These are phyloP conservation scores for Podospora fimiseda DNA, from an alignment of 495 filamentous ascomycete genomes.

Conservation along the genomic window DNA sequence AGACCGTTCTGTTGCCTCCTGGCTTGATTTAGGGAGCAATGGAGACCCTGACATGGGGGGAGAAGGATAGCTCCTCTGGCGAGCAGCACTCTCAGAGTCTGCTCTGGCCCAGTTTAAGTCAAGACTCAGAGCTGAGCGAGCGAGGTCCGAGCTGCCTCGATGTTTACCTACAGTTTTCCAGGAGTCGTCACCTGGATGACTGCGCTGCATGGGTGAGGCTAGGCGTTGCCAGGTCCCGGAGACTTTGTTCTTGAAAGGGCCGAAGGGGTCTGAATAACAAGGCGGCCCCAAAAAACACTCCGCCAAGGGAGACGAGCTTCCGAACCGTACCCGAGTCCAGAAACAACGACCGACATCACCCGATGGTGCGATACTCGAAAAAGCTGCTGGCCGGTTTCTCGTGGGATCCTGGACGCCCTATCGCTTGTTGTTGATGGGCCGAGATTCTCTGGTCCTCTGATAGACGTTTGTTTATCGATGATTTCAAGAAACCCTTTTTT, in stretches of 20 bases:
- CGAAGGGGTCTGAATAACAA: slow-evolving; percentile 12
- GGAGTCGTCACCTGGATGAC: slow-evolving; percentile 36
- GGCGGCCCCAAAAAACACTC: slow-evolving; percentile 15
- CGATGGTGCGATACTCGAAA: slow-evolving; percentile 11
- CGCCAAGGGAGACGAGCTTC: slow-evolving; percentile 20
- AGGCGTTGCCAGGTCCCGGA: slow-evolving; percentile 17
- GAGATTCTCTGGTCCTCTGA: not conserved
- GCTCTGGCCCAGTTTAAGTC: slow-evolving; percentile 61
- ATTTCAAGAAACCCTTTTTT: no score
- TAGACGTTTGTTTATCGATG: no score
- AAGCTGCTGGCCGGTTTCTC: slow-evolving; percentile 10
- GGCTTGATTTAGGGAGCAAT: slow-evolving; percentile 57
- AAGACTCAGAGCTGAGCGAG: slow-evolving; percentile 52
- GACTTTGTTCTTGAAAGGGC: slow-evolving; percentile 20
- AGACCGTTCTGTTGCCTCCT: slow-evolving; percentile 52
- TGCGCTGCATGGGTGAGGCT: slow-evolving; percentile 45
- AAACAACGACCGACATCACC: slow-evolving; percentile 27
- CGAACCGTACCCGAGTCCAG: slow-evolving; percentile 21
- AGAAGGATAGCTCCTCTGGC: slow-evolving; percentile 62
- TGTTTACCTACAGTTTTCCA: slow-evolving; percentile 52
- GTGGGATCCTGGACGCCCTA: not conserved
- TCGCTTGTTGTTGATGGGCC: not conserved
- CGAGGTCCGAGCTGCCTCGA: slow-evolving; percentile 57
- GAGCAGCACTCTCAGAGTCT: slow-evolving; percentile 62
- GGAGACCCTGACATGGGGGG: slow-evolving; percentile 83